phyloP scores from a whole-genome alignment of 148 eudicot species.

The Rhododendron ovatum region DNA sequence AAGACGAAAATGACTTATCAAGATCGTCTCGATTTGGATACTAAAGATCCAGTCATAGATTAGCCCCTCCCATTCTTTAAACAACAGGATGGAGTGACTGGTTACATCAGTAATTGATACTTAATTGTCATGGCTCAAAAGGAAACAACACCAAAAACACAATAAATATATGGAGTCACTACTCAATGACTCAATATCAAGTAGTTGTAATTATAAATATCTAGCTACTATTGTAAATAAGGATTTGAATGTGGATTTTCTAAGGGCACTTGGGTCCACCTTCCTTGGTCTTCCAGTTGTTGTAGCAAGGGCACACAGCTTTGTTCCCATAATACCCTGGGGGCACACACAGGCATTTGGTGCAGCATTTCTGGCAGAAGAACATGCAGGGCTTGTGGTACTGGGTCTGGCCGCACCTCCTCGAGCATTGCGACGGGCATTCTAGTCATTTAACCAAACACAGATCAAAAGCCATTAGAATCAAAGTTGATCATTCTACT shows the following conservation, averaged over 20 bases:
- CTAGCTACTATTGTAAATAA: neutral
- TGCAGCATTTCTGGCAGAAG: conserved; percentile 54
- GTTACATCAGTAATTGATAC: neutral
- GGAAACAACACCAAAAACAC: neutral
- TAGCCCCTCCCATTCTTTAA: neutral
- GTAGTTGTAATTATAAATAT: neutral
- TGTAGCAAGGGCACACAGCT: conserved; percentile 62
- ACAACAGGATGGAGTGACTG: neutral
- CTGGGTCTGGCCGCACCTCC: conserved; percentile 51
- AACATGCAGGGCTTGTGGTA: conserved; percentile 57
- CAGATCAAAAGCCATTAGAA: neutral
- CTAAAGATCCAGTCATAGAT: conserved; percentile 1
- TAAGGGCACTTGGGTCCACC: conserved; percentile 65
- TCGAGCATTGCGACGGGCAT: conserved; percentile 45
- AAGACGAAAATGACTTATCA: neutral
- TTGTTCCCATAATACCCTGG: conserved; percentile 61
- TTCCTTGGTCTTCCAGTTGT: conserved; percentile 62
- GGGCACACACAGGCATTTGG: conserved; percentile 52
- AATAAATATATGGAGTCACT: neutral
- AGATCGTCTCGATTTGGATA: neutral
- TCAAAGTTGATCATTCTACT: neutral
- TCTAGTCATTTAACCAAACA: conserved; percentile 25
- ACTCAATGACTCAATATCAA: neutral
- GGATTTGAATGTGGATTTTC: neutral
- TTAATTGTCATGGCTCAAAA: neutral